Evolutionary conservation across 176 grass and related monocot genomes (phyloP).

Genomic region (Leersia perrieri): DNA sequence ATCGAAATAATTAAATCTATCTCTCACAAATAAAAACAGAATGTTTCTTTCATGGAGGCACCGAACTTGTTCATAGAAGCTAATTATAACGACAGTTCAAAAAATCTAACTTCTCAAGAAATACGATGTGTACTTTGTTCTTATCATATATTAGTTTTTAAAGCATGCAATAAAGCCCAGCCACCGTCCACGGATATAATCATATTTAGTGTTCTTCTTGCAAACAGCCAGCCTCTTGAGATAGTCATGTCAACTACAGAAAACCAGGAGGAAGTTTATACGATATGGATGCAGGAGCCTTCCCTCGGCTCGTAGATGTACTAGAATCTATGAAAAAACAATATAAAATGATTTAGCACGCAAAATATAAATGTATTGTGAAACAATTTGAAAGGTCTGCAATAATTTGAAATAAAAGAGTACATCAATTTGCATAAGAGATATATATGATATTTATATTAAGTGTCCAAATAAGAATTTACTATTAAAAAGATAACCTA

Average conservation of each 20-base stretch:
- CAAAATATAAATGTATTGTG: not conserved
- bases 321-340: not conserved
- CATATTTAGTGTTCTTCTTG: no score
- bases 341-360: not conserved
- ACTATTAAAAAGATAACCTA: no score
- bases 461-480: no score
- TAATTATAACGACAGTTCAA: not conserved
- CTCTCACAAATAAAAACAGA: no score
- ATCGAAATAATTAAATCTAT: no score
- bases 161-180: not conserved
- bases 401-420: not conserved
- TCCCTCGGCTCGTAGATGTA: not conserved
- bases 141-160: not conserved
- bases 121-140: not conserved
- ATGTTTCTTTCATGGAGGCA: not conserved
- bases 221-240: not conserved
- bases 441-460: no score
- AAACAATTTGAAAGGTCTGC: not conserved
- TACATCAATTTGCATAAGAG: not conserved
- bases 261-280: not conserved
- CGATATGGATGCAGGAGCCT: not conserved
- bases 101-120: not conserved
- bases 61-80: not conserved
- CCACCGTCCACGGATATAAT: no score
- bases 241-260: not conserved